Conservation (phyloP, 768 basidiomycete genomes). For the Kwoniella bestiolae region DNA sequence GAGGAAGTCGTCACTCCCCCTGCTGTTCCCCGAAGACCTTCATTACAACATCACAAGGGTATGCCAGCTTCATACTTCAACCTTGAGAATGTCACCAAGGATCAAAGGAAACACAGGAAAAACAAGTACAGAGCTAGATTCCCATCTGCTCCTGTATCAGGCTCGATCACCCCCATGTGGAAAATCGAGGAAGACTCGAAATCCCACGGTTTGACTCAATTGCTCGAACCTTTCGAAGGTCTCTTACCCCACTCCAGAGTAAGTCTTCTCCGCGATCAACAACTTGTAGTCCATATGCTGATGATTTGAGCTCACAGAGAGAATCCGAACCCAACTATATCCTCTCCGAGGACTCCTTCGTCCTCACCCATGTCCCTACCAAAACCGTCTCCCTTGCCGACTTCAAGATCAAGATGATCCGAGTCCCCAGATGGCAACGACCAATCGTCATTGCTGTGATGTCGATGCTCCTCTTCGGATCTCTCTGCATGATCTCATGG, state of each 20-base stretch:
- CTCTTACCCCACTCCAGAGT: constrained; percentile 18
- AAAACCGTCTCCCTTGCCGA: constrained; percentile 26
- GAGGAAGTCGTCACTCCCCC: constrained; percentile 23
- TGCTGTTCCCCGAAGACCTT: constrained; percentile 20
- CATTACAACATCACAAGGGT: constrained; percentile 2
- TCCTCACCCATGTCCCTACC: constrained; percentile 32
- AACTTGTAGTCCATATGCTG: neutral
- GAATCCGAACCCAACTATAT: constrained; percentile 29
- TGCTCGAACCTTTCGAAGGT: constrained; percentile 28
- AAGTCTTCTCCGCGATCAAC: neutral
- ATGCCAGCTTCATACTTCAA: constrained; percentile 25
- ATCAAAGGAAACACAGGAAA: constrained; percentile 21
- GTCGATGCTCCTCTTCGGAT: constrained; percentile 32
- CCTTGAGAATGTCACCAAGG: constrained; percentile 12
- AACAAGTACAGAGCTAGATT: constrained; percentile 55
- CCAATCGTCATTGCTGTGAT: constrained; percentile 29
- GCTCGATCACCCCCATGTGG: constrained; percentile 33
- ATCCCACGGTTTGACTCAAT: constrained; percentile 1
- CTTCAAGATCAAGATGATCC: constrained; percentile 24
- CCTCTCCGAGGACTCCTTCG: constrained; percentile 30
- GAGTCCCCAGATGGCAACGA: constrained; percentile 32
- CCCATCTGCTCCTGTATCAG: constrained; percentile 69
- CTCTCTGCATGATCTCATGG: constrained; percentile 31
- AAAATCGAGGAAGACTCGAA: constrained; percentile 27
- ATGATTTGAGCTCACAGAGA: neutral